Evolutionary conservation across 192 early-diverging fungal species (phyloP), one percentile per base, ranked within the genome.

Genomic region (Spinellus fusiger): DNA sequence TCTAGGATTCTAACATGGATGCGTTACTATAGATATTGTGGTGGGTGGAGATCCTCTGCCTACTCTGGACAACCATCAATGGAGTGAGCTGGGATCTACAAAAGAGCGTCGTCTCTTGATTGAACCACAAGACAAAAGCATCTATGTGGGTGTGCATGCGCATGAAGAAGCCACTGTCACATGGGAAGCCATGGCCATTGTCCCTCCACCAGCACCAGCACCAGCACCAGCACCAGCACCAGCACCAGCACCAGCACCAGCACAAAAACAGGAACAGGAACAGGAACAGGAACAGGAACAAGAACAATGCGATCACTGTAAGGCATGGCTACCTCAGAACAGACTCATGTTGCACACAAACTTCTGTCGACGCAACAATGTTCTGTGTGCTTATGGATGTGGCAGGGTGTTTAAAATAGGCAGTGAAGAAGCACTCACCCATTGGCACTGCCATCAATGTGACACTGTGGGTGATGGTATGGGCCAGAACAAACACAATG

Each of bases 371-470:
- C 80, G 94, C 0, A 90, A 97, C 64, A 93, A 95, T 69, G 51
- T 73, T 6, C 66, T 78, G 26, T 95, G 93, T 60, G 58, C 66
- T 1, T 56, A 49, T 13, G 63, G 63, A 9, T 95, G 93, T 73
- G 56, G 68, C 1, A 71, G 75, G 20, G 79, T 90, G 6, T 85
- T 95, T 69, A 82, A 84, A 58, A 87, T 84, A 23, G 71, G 76
- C 1, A 66, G 63, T 20, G 73, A 58, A 26, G 86, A 93, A 28
- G 59, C 78, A n/a, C 49, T 60, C 4, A 61, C 75, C 0, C 94
- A 95, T 62, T 93, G 89, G 88, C 94, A 97, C 66, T 97, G 93
- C 74, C 77, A 78, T 13, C 38, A 74, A 27, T 94, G 92, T 57
- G 73, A 75, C 38, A 65, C 71, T 54, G 71, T 77, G 15, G 59